A percentile compares a stretch with the other conserved stretches of the same genome.
Evolutionary conservation across 2,329 filamentous ascomycete species (phyloP).

Genomic region (Exophiala alcalophila): DNA sequence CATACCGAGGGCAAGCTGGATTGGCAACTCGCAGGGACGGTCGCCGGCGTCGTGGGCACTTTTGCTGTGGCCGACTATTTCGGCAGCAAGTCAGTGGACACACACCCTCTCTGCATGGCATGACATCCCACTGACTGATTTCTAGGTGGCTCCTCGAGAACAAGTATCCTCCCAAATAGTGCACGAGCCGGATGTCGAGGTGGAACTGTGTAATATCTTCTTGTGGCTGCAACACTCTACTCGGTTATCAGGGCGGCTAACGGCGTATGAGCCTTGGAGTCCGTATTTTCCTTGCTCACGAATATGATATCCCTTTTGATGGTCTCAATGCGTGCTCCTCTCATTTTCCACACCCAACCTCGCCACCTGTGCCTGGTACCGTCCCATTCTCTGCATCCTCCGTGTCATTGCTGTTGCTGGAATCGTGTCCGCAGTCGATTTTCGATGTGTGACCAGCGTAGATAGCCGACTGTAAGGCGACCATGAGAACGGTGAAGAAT

Average conservation of each 20-base stretch:
- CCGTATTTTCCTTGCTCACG: conserved; percentile 17
- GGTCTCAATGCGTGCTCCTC: conserved; percentile 1
- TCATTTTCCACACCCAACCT: no score
- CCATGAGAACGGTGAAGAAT: conserved; percentile 41
- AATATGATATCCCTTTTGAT: conserved; percentile 26
- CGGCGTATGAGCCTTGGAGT: conserved; percentile 16
- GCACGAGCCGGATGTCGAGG: conserved; percentile 1
- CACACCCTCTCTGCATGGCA: conserved; percentile 6
- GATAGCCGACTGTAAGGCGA: conserved; percentile 36
- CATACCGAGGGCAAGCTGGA: conserved; percentile 45
- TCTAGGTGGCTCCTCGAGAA: conserved; percentile 50
- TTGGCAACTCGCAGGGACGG: conserved; percentile 45
- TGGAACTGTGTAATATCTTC: conserved; percentile 14
- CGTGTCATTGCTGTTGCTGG: background rate
- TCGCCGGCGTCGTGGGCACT: conserved; percentile 44
- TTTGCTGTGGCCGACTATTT: conserved; percentile 48
- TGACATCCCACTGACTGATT: conserved; percentile 11
- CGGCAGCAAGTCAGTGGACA: conserved; percentile 48
- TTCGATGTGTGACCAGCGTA: conserved; percentile 6
- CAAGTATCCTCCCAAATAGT: conserved; percentile 50
- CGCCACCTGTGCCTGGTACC: background rate
- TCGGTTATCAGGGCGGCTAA: conserved; percentile 23
- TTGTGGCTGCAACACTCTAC: conserved; percentile 20
- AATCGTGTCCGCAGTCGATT: background rate
- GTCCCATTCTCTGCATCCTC: background rate